Evolutionary conservation across 176 grass and related monocot species (phyloP).

Genomic region (Calamus simplicifolius): DNA sequence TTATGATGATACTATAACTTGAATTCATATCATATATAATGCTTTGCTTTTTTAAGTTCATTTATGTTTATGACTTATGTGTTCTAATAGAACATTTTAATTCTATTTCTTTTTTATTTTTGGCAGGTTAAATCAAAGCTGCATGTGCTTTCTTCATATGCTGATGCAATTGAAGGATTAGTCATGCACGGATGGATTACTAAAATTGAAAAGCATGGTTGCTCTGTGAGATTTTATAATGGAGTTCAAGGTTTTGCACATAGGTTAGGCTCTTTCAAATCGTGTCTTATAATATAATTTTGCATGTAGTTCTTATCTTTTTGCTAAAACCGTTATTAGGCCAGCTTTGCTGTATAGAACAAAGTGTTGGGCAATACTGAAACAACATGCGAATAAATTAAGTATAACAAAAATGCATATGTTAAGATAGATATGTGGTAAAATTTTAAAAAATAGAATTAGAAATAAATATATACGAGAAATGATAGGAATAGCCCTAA

Average conservation of each 20-base stretch:
- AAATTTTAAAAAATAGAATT: too few species aligned
- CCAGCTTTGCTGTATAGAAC: too few species aligned
- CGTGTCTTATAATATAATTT: background rate
- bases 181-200: slow-evolving; percentile 91
- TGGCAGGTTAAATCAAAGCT: slow-evolving; percentile 96
- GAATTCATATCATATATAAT: too few species aligned
- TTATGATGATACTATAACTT: too few species aligned
- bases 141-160: slow-evolving; percentile 61
- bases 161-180: slow-evolving; percentile 82
- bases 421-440: too few species aligned
- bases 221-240: slow-evolving; percentile 88
- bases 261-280: slow-evolving; percentile 42
- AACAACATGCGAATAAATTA: too few species aligned
- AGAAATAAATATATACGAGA: too few species aligned
- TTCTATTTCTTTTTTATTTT: background rate
- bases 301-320: background rate
- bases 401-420: too few species aligned
- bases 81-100: background rate
- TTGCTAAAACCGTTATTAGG: too few species aligned
- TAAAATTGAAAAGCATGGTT: slow-evolving; percentile 96
- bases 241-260: slow-evolving; percentile 86
- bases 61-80: background rate
- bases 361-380: too few species aligned
- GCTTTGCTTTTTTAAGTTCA: too few species aligned
- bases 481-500: too few species aligned